Evolutionary conservation across 2,329 filamentous ascomycete species (phyloP).

Genomic region (Arachnomyces sp.): DNA sequence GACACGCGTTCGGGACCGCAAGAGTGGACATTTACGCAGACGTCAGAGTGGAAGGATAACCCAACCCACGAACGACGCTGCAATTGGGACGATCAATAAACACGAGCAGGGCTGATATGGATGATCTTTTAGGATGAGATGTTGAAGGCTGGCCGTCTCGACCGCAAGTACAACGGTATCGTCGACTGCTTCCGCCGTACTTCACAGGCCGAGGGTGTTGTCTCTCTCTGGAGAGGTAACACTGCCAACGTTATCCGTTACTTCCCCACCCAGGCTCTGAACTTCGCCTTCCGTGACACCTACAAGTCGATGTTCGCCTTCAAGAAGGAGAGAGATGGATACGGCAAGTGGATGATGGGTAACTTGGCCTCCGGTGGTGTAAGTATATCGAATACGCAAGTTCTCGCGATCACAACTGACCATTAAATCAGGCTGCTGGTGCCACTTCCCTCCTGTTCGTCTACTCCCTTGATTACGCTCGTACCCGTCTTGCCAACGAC

Average conservation of each 20-base stretch:
- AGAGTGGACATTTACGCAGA: no score
- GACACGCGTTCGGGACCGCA: no score
- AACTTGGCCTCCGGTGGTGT: slow-evolving; percentile 99
- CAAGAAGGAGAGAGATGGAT: slow-evolving; percentile 99
- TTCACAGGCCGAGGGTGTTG: slow-evolving; percentile 80
- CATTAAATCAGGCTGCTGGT: slow-evolving; percentile 71
- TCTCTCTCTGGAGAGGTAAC: slow-evolving; percentile 98
- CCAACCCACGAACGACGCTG: no score
- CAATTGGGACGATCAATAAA: no score
- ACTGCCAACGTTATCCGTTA: slow-evolving; percentile 99
- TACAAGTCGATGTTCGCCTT: slow-evolving; percentile 99
- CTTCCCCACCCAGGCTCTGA: slow-evolving; percentile 99
- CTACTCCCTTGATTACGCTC: slow-evolving; percentile 99
- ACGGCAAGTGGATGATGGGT: slow-evolving; percentile 97
- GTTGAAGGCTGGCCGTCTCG: slow-evolving; percentile 96
- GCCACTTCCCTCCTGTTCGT: slow-evolving; percentile 99
- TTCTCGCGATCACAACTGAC: not conserved
- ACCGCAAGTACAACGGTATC: slow-evolving; percentile 94
- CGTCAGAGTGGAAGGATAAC: no score
- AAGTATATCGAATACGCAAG: slow-evolving; percentile 42
- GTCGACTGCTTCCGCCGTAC: slow-evolving; percentile 92
- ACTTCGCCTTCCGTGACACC: slow-evolving; percentile 99
- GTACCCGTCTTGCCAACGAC: slow-evolving; percentile 99
- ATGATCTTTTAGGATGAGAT: slow-evolving; percentile 79
- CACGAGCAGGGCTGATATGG: slow-evolving; percentile 11